These are phyloP conservation scores for Lichtheimia corymbifera DNA, from an alignment of 371 early-diverging fungal genomes.

Conservation along the genomic window DNA sequence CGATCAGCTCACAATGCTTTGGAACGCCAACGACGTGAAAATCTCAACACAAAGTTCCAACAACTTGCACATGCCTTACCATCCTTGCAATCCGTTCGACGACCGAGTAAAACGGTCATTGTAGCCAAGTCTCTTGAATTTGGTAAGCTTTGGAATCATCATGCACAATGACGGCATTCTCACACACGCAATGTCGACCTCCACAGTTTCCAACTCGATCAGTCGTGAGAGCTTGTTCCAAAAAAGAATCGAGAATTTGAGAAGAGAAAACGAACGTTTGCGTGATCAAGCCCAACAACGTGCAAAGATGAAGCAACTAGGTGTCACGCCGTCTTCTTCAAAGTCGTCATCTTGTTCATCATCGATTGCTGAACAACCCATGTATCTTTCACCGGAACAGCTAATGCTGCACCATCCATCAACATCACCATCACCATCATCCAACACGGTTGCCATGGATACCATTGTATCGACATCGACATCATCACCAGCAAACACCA, in stretches of 20 bases:
- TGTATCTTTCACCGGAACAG: too few species aligned
- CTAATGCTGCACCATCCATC: too few species aligned
- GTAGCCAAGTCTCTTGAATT: constrained; percentile 73
- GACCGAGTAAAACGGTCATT: constrained; percentile 79
- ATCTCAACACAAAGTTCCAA: constrained; percentile 74
- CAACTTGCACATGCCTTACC: constrained; percentile 78
- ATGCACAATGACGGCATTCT: neutral
- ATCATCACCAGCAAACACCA: too few species aligned
- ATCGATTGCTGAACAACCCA: too few species aligned
- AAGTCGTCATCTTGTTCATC: too few species aligned
- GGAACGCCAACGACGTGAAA: constrained; percentile 79
- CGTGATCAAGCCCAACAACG: constrained; percentile 23
- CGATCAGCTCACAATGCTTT: constrained; percentile 79
- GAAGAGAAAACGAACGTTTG: constrained; percentile 36
- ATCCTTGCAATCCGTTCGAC: constrained; percentile 65
- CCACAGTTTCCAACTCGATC: constrained; percentile 7
- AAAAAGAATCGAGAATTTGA: constrained; percentile 25
- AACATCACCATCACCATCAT: too few species aligned
- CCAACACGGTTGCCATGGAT: too few species aligned
- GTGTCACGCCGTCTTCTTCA: neutral
- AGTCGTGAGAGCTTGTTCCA: constrained; percentile 22
- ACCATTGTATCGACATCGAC: too few species aligned
- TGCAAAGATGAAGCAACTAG: neutral
- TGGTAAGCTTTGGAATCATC: constrained; percentile 23
- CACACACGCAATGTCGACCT: neutral